Base-by-base conservation (phyloP, 2,329 filamentous ascomycete genomes). In the Colletotrichum sp. region DNA sequence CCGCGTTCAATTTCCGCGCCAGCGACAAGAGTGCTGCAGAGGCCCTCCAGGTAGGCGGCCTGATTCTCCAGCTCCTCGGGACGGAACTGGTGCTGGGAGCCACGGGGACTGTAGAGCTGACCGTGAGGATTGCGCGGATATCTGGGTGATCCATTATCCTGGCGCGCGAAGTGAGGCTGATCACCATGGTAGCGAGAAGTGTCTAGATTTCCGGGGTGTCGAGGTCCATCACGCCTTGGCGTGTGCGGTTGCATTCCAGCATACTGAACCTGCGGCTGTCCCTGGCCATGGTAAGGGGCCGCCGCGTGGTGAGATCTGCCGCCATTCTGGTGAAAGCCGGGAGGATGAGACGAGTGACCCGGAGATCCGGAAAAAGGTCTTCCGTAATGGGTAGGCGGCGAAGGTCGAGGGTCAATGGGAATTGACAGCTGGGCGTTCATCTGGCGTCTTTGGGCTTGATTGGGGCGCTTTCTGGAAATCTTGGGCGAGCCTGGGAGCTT, bases 391-490 rank as follows among this genome's bases (percentile, higher is more conserved):
- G 81, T 76, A 68, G 81, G 79, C 18, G 84, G 82, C 21, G 83
- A 80, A n/a, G 80, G 71, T 21, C 87, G 86, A 15, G 87, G 82
- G 75, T 92, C 89, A 68, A 93, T 86, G 6, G 90, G 87, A 62
- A 93, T 89, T 1, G 90, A 88, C 21, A 92, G 79, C 78, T 93
- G 89, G 6, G 91, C 87, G 72, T 88, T 92, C 90, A 92, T 91
- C 79, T 93, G 90, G 26, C 92, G 89, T 65, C 92, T 87, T 79
- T 93, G 90, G 2, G 92, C 91, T 80, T 93, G 92, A 76, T 93
- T 93, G 4, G 86, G 89, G 26, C 91, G 90, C 79, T 88, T 92
- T 79, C 86, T 85, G 67, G 79, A 76, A n/a, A 81, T 72, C 69
- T 83, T 87, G 78, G 79, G 80, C 6, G 78, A 69, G n/a, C 55